phyloP scores from a whole-genome alignment of 345 rosid genomes.

The Alliaria petiolata region DNA sequence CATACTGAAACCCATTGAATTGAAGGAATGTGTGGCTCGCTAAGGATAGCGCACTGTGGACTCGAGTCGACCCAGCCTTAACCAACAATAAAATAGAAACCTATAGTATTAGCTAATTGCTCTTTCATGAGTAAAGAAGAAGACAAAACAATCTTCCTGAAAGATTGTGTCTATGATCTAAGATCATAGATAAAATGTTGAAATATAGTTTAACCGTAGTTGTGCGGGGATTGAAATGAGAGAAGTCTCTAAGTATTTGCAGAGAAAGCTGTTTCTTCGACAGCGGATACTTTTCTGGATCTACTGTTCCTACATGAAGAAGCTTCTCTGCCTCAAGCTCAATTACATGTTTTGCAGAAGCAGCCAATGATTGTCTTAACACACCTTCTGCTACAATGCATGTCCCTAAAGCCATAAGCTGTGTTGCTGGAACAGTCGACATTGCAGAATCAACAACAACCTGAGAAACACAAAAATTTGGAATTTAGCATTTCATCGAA shows the following conservation, averaged over 20 bases:
- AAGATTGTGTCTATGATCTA: not conserved
- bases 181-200: not conserved
- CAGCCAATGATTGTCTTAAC: conserved; percentile 27
- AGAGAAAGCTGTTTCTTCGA: conserved; percentile 71
- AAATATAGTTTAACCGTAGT: conserved; percentile 49
- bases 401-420: conserved; percentile 54
- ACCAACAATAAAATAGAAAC: conserved; percentile 37
- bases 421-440: conserved; percentile 38
- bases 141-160: not conserved
- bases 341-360: conserved; percentile 35
- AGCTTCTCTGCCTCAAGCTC: conserved; percentile 64
- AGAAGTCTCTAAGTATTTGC: conserved; percentile 52
- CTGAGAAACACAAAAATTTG: conserved; percentile 28
- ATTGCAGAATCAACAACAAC: conserved; percentile 59
- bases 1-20: conserved; percentile 57
- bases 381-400: conserved; percentile 72
- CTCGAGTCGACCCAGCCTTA: conserved; percentile 76
- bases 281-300: conserved; percentile 51
- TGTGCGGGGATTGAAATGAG: conserved; percentile 87
- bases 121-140: not conserved
- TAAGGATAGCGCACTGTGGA: conserved; percentile 56
- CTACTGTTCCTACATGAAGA: conserved; percentile 76
- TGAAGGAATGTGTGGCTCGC: conserved; percentile 77
- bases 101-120: not conserved
- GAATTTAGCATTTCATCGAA: conserved; percentile 12